Evolutionary conservation across 257 asterid genomes (phyloP).

Genomic region (Salvia hispanica): DNA sequence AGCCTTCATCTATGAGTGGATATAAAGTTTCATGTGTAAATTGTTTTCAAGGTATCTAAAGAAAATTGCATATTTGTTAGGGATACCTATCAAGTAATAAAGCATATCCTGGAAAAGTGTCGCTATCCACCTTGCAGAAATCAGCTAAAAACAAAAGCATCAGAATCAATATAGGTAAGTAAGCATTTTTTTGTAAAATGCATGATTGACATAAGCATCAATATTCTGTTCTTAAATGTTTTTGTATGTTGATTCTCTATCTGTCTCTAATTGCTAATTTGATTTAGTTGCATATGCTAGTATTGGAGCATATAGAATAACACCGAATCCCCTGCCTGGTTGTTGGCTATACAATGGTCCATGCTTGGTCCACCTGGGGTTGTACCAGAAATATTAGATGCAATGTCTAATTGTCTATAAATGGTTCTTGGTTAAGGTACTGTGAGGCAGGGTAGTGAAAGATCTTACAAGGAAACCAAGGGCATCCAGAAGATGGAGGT

Average conservation of each 20-base stretch:
- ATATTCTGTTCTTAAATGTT: background rate
- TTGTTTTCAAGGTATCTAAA: too few relatives aligned
- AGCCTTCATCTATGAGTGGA: too few relatives aligned
- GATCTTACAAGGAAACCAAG: too few relatives aligned
- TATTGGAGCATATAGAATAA: background rate
- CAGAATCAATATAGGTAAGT: constrained; percentile 40
- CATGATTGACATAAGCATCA: constrained; percentile 15
- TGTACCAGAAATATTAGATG: background rate
- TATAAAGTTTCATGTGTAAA: too few relatives aligned
- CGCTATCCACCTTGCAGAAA: constrained; percentile 40
- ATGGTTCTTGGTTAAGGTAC: background rate
- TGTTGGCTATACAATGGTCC: constrained; percentile 15
- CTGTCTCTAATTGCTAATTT: constrained; percentile 10
- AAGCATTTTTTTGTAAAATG: constrained; percentile 2
- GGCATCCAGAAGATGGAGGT: too few relatives aligned
- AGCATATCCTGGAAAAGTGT: constrained; percentile 81
- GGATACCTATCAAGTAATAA: constrained; percentile 65
- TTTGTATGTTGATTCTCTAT: constrained; percentile 2
- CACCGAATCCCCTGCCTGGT: constrained; percentile 1
- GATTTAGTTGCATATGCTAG: background rate
- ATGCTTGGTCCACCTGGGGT: background rate
- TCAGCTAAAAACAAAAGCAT: constrained; percentile 69
- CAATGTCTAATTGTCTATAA: background rate
- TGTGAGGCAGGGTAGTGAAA: too few relatives aligned
- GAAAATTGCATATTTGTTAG: constrained; percentile 39